Evolutionary conservation across 129 eudicot species (phyloP).

Genomic region (Helichrysum umbraculigerum): DNA sequence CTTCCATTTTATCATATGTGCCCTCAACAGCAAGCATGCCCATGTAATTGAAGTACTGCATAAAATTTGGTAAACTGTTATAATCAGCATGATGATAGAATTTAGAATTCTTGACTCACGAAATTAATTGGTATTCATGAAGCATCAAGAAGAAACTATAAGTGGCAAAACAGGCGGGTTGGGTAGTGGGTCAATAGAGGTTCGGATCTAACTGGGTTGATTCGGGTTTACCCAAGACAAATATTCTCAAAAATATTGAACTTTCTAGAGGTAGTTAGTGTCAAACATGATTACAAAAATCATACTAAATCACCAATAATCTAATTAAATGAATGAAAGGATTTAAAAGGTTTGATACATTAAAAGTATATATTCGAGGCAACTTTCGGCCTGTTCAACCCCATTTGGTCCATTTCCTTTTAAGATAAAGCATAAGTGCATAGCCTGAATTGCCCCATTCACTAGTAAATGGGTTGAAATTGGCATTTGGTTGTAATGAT

Average conservation of each 20-base stretch:
- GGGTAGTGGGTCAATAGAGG: not conserved
- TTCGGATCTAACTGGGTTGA: not conserved
- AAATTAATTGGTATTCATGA: not conserved
- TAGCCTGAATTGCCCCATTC: not conserved
- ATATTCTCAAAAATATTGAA: not conserved
- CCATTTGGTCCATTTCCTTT: not conserved
- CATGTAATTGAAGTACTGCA: constrained; percentile 96
- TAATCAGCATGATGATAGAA: not conserved
- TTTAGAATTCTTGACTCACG: constrained; percentile 7
- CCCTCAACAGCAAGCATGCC: constrained; percentile 99
- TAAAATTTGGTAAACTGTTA: not conserved
- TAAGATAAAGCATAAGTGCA: constrained; percentile 10
- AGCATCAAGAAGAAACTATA: not conserved
- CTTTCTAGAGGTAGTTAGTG: not conserved
- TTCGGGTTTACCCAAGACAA: not conserved
- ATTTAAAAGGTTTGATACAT: too few species aligned
- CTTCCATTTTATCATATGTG: constrained; percentile 91
- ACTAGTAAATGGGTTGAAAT: not conserved
- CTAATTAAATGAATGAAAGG: too few species aligned
- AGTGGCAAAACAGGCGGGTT: not conserved
- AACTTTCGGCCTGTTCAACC: not conserved
- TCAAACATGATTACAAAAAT: not conserved
- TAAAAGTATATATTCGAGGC: not conserved
- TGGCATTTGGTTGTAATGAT: not conserved
- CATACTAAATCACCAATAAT: too few species aligned